phyloP scores from a whole-genome alignment of 352 stramenopile species.

The Phytophthora sp. region DNA sequence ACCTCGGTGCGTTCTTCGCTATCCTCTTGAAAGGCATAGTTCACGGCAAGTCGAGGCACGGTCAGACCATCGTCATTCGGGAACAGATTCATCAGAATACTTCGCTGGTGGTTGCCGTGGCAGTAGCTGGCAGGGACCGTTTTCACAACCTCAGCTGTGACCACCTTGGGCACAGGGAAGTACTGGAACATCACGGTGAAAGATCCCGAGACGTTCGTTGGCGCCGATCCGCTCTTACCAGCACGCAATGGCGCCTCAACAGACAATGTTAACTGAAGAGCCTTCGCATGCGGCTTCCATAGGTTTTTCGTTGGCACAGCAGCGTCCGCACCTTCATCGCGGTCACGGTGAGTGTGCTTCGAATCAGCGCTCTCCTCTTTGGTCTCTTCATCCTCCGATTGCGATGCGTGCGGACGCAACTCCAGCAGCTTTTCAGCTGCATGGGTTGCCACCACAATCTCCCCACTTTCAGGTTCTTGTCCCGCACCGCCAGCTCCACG shows the following conservation, averaged over 20 bases:
- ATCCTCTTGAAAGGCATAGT: conserved; percentile 53
- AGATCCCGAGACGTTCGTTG: conserved; percentile 28
- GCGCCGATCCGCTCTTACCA: conserved; percentile 34
- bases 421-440: conserved; percentile 56
- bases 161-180: conserved; percentile 53
- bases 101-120: conserved; percentile 21
- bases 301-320: conserved; percentile 36
- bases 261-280: conserved; percentile 54
- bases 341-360: conserved; percentile 24
- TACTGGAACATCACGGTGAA: conserved; percentile 76
- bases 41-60: conserved; percentile 45
- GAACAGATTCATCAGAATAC: conserved; percentile 66
- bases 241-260: conserved; percentile 30
- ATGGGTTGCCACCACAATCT: conserved; percentile 40
- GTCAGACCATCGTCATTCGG: conserved; percentile 59
- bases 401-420: conserved; percentile 41
- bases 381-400: conserved; percentile 30
- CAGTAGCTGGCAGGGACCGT: conserved; percentile 25
- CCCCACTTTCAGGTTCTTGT: conserved; percentile 43
- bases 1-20: conserved; percentile 37
- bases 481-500: conserved; percentile 14
- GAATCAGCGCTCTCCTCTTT: conserved; percentile 39
- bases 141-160: conserved; percentile 61
- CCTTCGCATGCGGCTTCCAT: conserved; percentile 59
- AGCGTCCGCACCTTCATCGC: conserved; percentile 28